Percentiles rank a stretch among this genome's conserved stretches.
phyloP scores from a whole-genome alignment of 2,329 filamentous ascomycete genomes.

The Teratosphaeria destructans region DNA sequence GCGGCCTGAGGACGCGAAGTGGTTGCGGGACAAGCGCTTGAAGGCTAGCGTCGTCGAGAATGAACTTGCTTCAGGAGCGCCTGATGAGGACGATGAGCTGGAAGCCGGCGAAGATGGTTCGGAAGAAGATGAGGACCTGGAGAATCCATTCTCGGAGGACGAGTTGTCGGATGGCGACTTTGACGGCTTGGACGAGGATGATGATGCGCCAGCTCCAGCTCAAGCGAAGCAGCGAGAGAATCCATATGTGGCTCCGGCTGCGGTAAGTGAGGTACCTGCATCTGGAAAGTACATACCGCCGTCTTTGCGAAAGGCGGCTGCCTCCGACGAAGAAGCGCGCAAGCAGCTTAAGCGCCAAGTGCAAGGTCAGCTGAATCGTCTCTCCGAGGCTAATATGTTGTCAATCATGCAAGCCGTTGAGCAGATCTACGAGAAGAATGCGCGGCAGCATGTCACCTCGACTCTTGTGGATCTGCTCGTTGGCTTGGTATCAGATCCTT shows the following conservation, averaged over 20 bases:
- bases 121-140: slow-evolving; percentile 26
- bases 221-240: slow-evolving; percentile 58
- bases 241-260: slow-evolving; percentile 69
- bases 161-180: slow-evolving; percentile 18
- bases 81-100: slow-evolving; percentile 24
- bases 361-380: slow-evolving; percentile 81
- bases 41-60: slow-evolving; percentile 35
- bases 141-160: slow-evolving; percentile 25
- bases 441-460: slow-evolving; percentile 80
- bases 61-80: slow-evolving; percentile 19
- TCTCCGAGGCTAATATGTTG: slow-evolving; percentile 83
- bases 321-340: slow-evolving; percentile 56
- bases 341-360: slow-evolving; percentile 65
- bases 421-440: slow-evolving; percentile 69
- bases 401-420: slow-evolving; percentile 76
- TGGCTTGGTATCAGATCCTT: slow-evolving; percentile 67
- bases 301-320: slow-evolving; percentile 57
- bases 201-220: slow-evolving; percentile 14
- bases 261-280: slow-evolving; percentile 18
- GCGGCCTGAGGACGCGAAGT: slow-evolving; percentile 48
- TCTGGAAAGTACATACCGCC: slow-evolving; percentile 78
- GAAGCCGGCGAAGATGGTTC: slow-evolving; percentile 32
- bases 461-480: slow-evolving; percentile 68
- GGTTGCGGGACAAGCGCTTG: slow-evolving; percentile 47
- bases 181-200: slow-evolving; percentile 23